phyloP scores from a whole-genome alignment of 257 asterid genomes.

The Cruciata laevipes region DNA sequence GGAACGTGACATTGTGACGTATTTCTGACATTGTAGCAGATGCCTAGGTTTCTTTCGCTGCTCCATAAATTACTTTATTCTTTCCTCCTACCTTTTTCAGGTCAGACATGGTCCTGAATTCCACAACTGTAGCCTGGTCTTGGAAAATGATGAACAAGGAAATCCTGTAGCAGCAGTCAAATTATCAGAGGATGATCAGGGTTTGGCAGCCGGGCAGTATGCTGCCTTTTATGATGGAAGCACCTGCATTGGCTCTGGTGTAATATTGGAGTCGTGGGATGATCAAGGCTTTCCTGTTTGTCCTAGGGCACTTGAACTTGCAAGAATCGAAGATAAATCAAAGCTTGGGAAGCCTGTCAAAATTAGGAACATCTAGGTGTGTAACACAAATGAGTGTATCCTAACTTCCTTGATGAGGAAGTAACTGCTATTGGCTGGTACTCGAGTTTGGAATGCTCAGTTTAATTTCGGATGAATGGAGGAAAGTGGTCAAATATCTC shows the following conservation, averaged over 20 bases:
- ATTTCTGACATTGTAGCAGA: background rate
- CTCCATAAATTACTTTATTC: background rate
- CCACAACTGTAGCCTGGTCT: constrained; percentile 49
- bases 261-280: constrained; percentile 88
- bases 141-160: constrained; percentile 45
- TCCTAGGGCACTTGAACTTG: constrained; percentile 65
- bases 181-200: constrained; percentile 79
- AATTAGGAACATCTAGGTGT: constrained; percentile 32
- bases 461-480: background rate
- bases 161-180: constrained; percentile 54
- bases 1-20: background rate
- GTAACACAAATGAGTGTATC: constrained; percentile 7
- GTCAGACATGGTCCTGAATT: constrained; percentile 92
- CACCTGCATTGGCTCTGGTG: constrained; percentile 85
- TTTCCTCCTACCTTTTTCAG: constrained; percentile 31
- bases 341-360: constrained; percentile 84
- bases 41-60: background rate
- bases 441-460: background rate
- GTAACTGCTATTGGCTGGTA: background rate
- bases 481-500: background rate
- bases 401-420: background rate
- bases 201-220: constrained; percentile 95
- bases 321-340: constrained; percentile 62
- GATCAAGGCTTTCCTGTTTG: constrained; percentile 84
- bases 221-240: constrained; percentile 74